Evolutionary conservation across 352 stramenopile genomes (phyloP).

Genomic region (Globisporangium nagaii): DNA sequence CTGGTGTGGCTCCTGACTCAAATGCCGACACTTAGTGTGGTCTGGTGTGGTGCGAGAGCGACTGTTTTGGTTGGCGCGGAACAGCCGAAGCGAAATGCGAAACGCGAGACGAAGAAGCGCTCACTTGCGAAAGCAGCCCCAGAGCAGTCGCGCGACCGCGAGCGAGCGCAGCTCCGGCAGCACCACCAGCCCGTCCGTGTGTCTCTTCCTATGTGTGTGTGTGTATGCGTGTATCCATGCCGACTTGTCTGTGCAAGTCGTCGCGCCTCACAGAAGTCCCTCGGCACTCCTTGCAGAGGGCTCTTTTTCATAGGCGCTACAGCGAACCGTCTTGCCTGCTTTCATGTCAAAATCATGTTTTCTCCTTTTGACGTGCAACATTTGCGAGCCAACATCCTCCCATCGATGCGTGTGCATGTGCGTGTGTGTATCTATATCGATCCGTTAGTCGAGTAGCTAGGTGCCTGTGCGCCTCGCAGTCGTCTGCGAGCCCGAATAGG

Average conservation of each 20-base stretch:
- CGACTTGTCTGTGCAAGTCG: not conserved
- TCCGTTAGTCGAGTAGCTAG: too few species aligned
- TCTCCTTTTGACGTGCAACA: slow-evolving; percentile 17
- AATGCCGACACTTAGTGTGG: not conserved
- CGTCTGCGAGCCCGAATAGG: too few species aligned
- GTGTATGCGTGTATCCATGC: not conserved
- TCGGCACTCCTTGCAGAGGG: slow-evolving; percentile 9
- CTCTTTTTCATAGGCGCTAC: slow-evolving; percentile 14
- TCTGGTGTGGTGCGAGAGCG: not conserved
- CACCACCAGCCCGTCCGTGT: too few species aligned
- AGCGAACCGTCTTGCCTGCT: slow-evolving; percentile 15
- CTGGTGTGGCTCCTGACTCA: too few species aligned
- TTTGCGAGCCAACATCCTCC: slow-evolving; percentile 11
- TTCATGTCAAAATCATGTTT: slow-evolving; percentile 16
- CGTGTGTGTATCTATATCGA: too few species aligned
- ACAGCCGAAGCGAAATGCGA: too few species aligned
- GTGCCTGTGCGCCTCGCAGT: too few species aligned
- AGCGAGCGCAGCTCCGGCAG: too few species aligned
- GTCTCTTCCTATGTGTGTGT: not conserved
- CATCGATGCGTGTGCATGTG: too few species aligned
- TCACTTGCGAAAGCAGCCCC: not conserved
- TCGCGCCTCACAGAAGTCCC: slow-evolving; percentile 14
- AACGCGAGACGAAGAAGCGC: too few species aligned
- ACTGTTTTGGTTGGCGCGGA: too few species aligned
- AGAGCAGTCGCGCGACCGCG: too few species aligned